A percentile compares a stretch with the other conserved stretches of the same genome.
Conservation (phyloP, 2,329 filamentous ascomycete species). For the Neonectria punicea region DNA sequence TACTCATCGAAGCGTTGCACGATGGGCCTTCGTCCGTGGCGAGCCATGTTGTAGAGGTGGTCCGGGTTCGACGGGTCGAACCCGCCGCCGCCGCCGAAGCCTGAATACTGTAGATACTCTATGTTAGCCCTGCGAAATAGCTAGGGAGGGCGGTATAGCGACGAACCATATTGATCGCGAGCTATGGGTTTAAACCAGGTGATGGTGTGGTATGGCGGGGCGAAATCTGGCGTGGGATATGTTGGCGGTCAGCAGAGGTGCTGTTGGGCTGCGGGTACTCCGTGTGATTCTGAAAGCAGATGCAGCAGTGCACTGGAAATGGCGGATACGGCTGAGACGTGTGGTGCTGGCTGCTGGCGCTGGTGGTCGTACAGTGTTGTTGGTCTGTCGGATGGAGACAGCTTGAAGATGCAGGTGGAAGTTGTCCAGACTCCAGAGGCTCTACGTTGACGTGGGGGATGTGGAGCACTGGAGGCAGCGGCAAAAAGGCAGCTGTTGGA, state of each 20-base stretch:
- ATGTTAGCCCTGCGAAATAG: constrained; percentile 8
- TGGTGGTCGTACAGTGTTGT: constrained; percentile 10
- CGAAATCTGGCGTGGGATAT: constrained; percentile 7
- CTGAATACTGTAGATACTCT: constrained; percentile 45
- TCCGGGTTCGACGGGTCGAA: constrained; percentile 61
- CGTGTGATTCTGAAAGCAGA: not conserved
- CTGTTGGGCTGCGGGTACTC: not conserved
- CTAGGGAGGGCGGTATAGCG: not conserved
- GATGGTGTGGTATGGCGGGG: constrained; percentile 21
- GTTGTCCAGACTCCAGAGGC: constrained; percentile 24
- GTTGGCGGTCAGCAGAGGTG: constrained; percentile 32
- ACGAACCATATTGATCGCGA: constrained; percentile 37
- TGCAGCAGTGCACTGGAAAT: not conserved
- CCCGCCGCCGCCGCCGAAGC: constrained; percentile 51
- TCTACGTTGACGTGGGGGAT: constrained; percentile 33
- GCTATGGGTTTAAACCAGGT: constrained; percentile 9
- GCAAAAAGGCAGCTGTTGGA: constrained; percentile 47
- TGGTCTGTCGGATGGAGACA: constrained; percentile 19
- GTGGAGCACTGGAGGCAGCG: constrained; percentile 24
- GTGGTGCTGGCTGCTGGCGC: not conserved
- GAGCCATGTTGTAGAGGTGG: constrained; percentile 61
- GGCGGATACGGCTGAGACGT: not conserved
- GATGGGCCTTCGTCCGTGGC: constrained; percentile 59
- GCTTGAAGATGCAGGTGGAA: constrained; percentile 26
- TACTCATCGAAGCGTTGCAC: constrained; percentile 94